Conservation (phyloP, 2,329 filamentous ascomycete genomes). For the Penicillium sp. region DNA sequence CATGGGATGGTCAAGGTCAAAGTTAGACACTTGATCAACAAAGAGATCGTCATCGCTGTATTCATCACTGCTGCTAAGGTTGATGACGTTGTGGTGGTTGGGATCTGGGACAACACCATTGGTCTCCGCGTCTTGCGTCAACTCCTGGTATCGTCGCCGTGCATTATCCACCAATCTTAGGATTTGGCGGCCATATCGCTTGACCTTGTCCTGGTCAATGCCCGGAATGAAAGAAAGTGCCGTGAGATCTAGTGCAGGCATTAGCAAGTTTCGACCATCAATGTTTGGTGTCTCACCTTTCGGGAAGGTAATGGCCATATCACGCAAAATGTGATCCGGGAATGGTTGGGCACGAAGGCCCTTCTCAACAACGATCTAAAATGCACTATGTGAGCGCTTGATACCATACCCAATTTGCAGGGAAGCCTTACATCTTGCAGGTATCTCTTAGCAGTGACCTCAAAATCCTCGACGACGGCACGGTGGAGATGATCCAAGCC, state of each 20-base stretch:
- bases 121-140: conserved; percentile 46
- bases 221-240: conserved; percentile 42
- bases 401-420: not conserved
- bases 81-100: conserved; percentile 48
- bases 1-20: conserved; percentile 24
- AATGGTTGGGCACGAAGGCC: conserved; percentile 48
- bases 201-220: conserved; percentile 47
- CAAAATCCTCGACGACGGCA: conserved; percentile 49
- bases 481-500: conserved; percentile 44
- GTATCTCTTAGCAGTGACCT: conserved; percentile 44
- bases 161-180: conserved; percentile 43
- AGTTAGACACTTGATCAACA: conserved; percentile 23
- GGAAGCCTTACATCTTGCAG: conserved; percentile 40
- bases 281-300: conserved; percentile 30
- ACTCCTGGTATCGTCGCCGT: conserved; percentile 42
- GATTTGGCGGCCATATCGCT: conserved; percentile 44
- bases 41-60: conserved; percentile 37
- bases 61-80: conserved; percentile 44
- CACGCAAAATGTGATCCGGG: conserved; percentile 46
- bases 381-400: conserved; percentile 4
- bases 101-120: conserved; percentile 49
- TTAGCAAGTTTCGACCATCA: not conserved
- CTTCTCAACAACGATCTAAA: conserved; percentile 44
- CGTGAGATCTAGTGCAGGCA: conserved; percentile 30
- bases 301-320: conserved; percentile 50